Evolutionary conservation across 345 rosid species (phyloP), one percentile per base, ranked within the genome.

Genomic region (Eucalyptus polyanthemos): DNA sequence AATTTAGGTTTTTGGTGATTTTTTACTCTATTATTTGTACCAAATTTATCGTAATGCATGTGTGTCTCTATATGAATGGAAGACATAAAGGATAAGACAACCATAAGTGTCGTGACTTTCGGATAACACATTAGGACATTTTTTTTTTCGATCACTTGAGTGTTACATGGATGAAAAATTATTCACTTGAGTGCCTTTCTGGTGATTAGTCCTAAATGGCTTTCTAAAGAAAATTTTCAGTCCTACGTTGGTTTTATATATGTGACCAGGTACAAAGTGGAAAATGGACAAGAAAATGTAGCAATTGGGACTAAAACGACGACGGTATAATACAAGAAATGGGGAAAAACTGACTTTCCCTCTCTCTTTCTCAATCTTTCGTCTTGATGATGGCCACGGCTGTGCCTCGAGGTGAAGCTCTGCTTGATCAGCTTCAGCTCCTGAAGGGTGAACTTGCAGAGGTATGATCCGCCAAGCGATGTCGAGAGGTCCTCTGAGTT

Each of bases 111-210:
- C 3, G 1, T 56, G 29, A 56, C 62, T 56, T 56, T 24, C 0
- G 1, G 0, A 56, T 1, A 24, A 22, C 1, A 24, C 27, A 0
- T 6, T 10, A 56, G 0, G 62, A 10, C 13, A 56, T 54, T 22
- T 56, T 56, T 54, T 54, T 56, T 56, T 22, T 22, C 1, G 1
- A 22, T 21, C 13, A 22, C 62, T 22, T 3, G 1, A 56, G 62
- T 24, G 27, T 56, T 56, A 21, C 62, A 2, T 56, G 25, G 62
- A 9, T 24, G 27, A 56, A 56, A 56, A 56, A 22, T 22, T 22
- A 56, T 22, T 9, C 0, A 56, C 27, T 56, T 22, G 11, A 56
- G 62, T 0, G 29, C 27, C 0, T 22, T 21, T 56, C 5, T 56
- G 6, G 27, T 4, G 12, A 56, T 56, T 0, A 19, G 62, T 56